These are phyloP conservation scores for Phanerochaete carnosa DNA, from an alignment of 768 basidiomycete genomes.

Conservation along the genomic window DNA sequence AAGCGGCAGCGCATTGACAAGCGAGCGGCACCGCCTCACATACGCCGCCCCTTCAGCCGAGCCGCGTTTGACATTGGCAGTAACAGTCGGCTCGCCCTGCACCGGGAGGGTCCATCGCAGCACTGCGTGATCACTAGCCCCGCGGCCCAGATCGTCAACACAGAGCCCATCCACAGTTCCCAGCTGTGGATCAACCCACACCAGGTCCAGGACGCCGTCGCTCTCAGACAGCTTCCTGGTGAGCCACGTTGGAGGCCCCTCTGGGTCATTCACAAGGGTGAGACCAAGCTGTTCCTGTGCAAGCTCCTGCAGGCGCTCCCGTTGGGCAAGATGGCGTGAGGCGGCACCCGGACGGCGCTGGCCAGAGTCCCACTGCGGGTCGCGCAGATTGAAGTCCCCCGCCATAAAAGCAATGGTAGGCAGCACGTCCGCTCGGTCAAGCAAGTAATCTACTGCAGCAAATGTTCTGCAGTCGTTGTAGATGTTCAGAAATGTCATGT, in stretches of 20 bases:
- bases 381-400: constrained; percentile 13
- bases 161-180: not conserved
- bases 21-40: not conserved
- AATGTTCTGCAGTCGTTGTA: constrained; percentile 5
- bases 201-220: constrained; percentile 5
- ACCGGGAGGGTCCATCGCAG: not conserved
- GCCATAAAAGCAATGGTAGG: constrained; percentile 2
- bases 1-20: not conserved
- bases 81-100: not conserved
- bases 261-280: not conserved
- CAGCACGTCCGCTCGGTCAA: not conserved
- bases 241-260: constrained; percentile 7
- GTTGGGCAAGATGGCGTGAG: not conserved
- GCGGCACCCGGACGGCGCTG: not conserved
- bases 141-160: not conserved
- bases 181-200: not conserved
- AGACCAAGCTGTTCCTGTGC: constrained; percentile 2
- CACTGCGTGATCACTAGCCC: not conserved
- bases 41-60: not conserved
- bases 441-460: not conserved
- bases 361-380: constrained; percentile 8
- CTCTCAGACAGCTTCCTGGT: not conserved
- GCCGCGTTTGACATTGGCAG: not conserved
- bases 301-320: constrained; percentile 2
- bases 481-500: constrained; percentile 3